Base-by-base conservation (phyloP, 305 asterid species). In the Fraxinus sp. region DNA sequence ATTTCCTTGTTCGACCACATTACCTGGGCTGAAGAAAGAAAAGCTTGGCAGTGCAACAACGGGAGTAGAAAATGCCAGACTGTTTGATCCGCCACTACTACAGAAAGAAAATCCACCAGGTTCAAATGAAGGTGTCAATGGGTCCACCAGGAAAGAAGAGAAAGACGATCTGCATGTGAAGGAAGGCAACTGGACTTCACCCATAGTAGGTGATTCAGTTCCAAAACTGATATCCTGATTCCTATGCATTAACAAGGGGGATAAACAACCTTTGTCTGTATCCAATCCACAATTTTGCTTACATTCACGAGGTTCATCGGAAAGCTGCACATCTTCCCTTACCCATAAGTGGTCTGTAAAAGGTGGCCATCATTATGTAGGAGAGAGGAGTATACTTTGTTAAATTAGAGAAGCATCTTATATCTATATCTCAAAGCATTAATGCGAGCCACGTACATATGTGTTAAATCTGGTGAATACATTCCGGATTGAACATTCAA, bases 201-300 rank as follows among this genome's bases (percentile, higher is more conserved):
- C 62, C 39, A 39, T 75, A 35, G 87, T 71, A 33, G 91, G 87
- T 3, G 91, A 79, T 70, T 87, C 91, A 16, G 86, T 55, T 68
- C 93, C 88, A 82, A 92, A 94, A 87, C 98, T 94, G 78, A 94
- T 81, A 83, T 93, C 98, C 77, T 85, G 90, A 86, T 86, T 86
- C 74, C 96, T 86, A 26, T 81, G 74, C 87, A 92, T 87, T 39
- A 84, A 62, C 22, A 87, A 64, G 9, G 86, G 72, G 68, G 86
- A 39, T 68, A 77, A 72, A 59, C 81, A 79, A 73, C 77, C 84
- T 80, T 84, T 83, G 66, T 68, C 84, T 39, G 80, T 57, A 80
- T 80, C 83, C 71, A 72, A 13, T 33, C 74, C 81, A 78, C 78
- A 82, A 62, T 82, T 86, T 82, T 80, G 82, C 55, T 83, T 79